A percentile compares a stretch with the other conserved stretches of the same genome.
These are phyloP conservation scores for Paradendryphiella salina DNA, from an alignment of 2,329 filamentous ascomycete species.

Conservation along the genomic window DNA sequence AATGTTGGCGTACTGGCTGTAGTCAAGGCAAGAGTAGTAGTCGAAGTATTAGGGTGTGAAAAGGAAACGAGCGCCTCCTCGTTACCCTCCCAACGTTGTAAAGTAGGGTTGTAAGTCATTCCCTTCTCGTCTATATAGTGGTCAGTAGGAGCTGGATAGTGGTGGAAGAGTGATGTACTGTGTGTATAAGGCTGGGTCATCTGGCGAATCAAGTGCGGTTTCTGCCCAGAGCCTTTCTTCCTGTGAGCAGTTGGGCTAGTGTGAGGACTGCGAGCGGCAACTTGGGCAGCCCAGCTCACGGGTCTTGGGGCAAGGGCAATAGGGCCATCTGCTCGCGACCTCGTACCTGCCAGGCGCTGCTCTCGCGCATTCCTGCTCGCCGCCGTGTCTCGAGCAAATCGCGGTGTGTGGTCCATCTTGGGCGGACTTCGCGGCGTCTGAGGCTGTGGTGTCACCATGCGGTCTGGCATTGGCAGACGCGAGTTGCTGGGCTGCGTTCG, in stretches of 20 bases:
- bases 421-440: slow-evolving; percentile 61
- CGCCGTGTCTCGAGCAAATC: slow-evolving; percentile 68
- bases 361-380: slow-evolving; percentile 67
- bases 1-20: slow-evolving; percentile 48
- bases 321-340: slow-evolving; percentile 53
- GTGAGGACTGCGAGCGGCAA: slow-evolving; percentile 55
- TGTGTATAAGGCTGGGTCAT: slow-evolving; percentile 77
- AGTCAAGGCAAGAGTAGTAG: slow-evolving; percentile 47
- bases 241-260: slow-evolving; percentile 55
- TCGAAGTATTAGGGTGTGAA: slow-evolving; percentile 57
- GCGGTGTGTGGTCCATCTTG: slow-evolving; percentile 58
- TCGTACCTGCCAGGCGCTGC: slow-evolving; percentile 56
- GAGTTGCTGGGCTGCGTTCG: slow-evolving; percentile 55
- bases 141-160: slow-evolving; percentile 11
- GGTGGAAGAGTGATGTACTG: slow-evolving; percentile 60
- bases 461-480: slow-evolving; percentile 48
- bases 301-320: slow-evolving; percentile 56
- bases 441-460: slow-evolving; percentile 52
- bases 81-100: slow-evolving; percentile 93
- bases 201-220: slow-evolving; percentile 88
- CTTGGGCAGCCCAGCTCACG: slow-evolving; percentile 63
- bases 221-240: slow-evolving; percentile 60
- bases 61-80: slow-evolving; percentile 83
- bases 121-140: slow-evolving; percentile 73
- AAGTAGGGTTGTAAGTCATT: slow-evolving; percentile 91